Base-by-base conservation (phyloP, 2,329 filamentous ascomycete genomes). In the Fusarium continuum region DNA sequence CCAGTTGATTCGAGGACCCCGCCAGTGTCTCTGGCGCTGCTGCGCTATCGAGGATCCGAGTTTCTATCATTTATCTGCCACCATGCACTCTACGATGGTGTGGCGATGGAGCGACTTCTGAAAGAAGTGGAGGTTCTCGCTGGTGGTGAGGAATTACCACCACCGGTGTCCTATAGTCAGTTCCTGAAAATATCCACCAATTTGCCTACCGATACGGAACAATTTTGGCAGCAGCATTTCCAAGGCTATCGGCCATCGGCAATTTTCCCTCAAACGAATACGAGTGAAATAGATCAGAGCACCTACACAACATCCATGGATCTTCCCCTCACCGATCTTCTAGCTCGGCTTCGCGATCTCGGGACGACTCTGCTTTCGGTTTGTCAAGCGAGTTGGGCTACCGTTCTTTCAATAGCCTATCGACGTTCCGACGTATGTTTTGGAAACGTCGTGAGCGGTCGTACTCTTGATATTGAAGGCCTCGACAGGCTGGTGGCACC, bases 1-100 rank as follows among this genome's bases (percentile, higher is more conserved):
- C 69, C 76, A 0, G 56, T 87, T 6, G 78, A 86, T 40, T 80
- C 80, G 0, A 72, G 75, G 13, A 72, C 64, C 4, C 82, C 80
- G 8, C 83, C 80, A 2, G 73, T 81, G 10, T 83, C 79, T 5
- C 76, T 83, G 44, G 80, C 78, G 0, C 46, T 80, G 0, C 74
- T 86, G 19, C 62, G 65, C 9, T 67, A 74, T 2, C 67, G 68
- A 6, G 71, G 67, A 0, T 70, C 60, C 0, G 45, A 55, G 0
- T 82, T 81, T 36, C 68, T 82, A 2, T 88, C 79, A 0, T 83
- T 83, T 43, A 74, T 80, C 31, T 88, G 79, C 67, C 93, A 97
- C 68, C 93, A 97, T 76, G 91, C 92, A 3, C 79, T 97, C 1
- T 96, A 97, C 68, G 93, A 97, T 75, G 93, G 90, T 0, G 87